Percentiles rank a stretch among this genome's conserved stretches.
phyloP scores from a whole-genome alignment of 2,329 filamentous ascomycete species.

The Colletotrichum sp. region DNA sequence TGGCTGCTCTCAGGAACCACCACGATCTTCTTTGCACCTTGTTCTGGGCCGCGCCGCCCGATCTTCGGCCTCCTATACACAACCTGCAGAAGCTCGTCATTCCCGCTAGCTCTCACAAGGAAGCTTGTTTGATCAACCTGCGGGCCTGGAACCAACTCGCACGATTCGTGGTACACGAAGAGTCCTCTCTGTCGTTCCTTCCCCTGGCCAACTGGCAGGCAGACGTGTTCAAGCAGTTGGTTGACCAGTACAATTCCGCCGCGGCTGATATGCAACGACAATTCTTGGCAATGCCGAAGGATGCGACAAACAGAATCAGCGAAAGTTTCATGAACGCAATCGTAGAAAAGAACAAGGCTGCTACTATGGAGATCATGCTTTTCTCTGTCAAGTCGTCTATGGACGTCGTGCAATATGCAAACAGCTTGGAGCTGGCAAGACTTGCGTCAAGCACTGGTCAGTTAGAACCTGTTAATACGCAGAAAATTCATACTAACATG shows the following conservation, averaged over 20 bases:
- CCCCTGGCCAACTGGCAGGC: slow-evolving; percentile 56
- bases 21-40: slow-evolving; percentile 71
- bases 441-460: slow-evolving; percentile 53
- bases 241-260: slow-evolving; percentile 62
- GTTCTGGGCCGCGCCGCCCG: slow-evolving; percentile 66
- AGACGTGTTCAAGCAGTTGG: slow-evolving; percentile 60
- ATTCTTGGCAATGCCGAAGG: slow-evolving; percentile 52
- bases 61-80: slow-evolving; percentile 56
- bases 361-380: slow-evolving; percentile 58
- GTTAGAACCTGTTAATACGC: slow-evolving; percentile 4
- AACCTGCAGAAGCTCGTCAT: slow-evolving; percentile 65
- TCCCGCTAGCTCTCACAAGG: slow-evolving; percentile 67
- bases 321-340: slow-evolving; percentile 53
- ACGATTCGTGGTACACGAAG: slow-evolving; percentile 54
- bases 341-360: slow-evolving; percentile 56
- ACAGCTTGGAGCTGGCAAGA: slow-evolving; percentile 50
- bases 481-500: slow-evolving; percentile 17
- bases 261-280: slow-evolving; percentile 63
- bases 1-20: slow-evolving; percentile 70
- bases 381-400: slow-evolving; percentile 53
- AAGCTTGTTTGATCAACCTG: slow-evolving; percentile 69
- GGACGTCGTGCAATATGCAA: slow-evolving; percentile 54
- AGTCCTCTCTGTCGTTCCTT: slow-evolving; percentile 54
- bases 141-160: slow-evolving; percentile 68
- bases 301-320: slow-evolving; percentile 46